Base-by-base conservation (phyloP, 768 basidiomycete genomes). In the Boletellus emodensis region DNA sequence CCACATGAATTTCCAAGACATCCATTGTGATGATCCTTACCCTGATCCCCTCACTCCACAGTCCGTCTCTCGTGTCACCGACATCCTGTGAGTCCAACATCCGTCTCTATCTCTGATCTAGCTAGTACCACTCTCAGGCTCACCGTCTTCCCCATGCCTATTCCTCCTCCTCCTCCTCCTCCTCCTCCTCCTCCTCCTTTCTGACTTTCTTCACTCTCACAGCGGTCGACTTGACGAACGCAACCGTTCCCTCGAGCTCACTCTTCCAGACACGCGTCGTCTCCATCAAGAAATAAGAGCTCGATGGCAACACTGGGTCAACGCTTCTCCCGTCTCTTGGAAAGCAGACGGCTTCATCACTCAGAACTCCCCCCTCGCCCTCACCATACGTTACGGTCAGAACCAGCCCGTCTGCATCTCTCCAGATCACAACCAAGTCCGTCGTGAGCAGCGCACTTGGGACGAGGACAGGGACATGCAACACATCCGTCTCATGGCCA, bases 341-440 rank as follows among this genome's bases (percentile, higher is more conserved):
- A 52, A 52, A 12, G 1, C 3, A 0, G 51, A 55, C 9, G 14
- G 18, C 0, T 55, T 55, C 28, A 26, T 55, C 1, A 22, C 28
- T 0, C 18, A 48, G 11, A 55, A 55, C 40, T 15, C 33, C 0
- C 54, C 46, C 1, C 15, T 55, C 8, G 46, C 46, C 1, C 11
- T 55, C 38, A 41, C 54, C 2, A 22, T 55, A 15, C 26, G 51
- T 0, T 55, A 55, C 5, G 54, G 54, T 0, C 54, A 55, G 10
- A 55, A 55, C 3, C 54, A 55, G 8, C 37, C 37, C 2, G n/a
- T n/a, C n/a, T n/a, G n/a, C n/a, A 2, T 35, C 8, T 41, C 40
- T 6, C 1, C 1, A n/a, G n/a, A n/a, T n/a, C n/a, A n/a, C n/a
- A n/a, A n/a, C n/a, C n/a, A n/a, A n/a, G n/a, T n/a, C n/a, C n/a